phyloP scores from a whole-genome alignment of 2,329 filamentous ascomycete genomes.

The Claviceps fusiformis region DNA sequence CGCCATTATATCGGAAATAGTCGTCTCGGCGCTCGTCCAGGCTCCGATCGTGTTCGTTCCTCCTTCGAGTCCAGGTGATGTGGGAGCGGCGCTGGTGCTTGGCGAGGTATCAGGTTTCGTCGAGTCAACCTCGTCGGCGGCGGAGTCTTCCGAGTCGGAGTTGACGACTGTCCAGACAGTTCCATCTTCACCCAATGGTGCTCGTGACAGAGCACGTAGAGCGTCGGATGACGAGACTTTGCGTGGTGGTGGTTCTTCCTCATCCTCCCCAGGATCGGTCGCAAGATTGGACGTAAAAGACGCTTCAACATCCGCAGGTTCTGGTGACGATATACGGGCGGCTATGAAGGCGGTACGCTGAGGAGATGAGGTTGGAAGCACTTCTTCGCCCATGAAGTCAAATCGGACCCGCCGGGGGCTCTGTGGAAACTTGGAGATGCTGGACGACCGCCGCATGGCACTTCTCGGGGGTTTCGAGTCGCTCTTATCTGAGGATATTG shows the following conservation, averaged over 20 bases:
- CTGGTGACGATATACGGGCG: conserved; percentile 14
- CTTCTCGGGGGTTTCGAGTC: conserved; percentile 37
- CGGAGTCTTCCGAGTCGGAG: conserved; percentile 16
- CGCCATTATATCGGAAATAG: neutral
- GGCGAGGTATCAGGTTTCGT: neutral
- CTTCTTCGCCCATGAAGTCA: conserved; percentile 44
- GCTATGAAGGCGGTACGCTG: conserved; percentile 22
- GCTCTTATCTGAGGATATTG: conserved; percentile 38
- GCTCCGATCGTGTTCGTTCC: neutral
- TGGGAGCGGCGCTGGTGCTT: neutral
- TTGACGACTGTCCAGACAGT: conserved; percentile 39
- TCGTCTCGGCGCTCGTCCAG: neutral
- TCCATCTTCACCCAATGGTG: conserved; percentile 31
- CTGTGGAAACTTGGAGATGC: conserved; percentile 31
- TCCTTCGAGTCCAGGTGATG: neutral
- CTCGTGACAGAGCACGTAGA: conserved; percentile 36
- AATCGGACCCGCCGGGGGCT: conserved; percentile 52
- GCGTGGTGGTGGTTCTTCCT: conserved; percentile 30
- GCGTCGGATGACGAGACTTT: conserved; percentile 44
- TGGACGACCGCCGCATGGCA: conserved; percentile 43
- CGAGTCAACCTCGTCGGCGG: conserved; percentile 2
- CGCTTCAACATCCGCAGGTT: conserved; percentile 14
- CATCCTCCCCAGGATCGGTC: conserved; percentile 26
- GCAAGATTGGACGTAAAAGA: conserved; percentile 20
- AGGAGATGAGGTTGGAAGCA: conserved; percentile 46